Conservation (phyloP, 805 yeast genomes). For the Kluyveromyces wickerhamii region DNA sequence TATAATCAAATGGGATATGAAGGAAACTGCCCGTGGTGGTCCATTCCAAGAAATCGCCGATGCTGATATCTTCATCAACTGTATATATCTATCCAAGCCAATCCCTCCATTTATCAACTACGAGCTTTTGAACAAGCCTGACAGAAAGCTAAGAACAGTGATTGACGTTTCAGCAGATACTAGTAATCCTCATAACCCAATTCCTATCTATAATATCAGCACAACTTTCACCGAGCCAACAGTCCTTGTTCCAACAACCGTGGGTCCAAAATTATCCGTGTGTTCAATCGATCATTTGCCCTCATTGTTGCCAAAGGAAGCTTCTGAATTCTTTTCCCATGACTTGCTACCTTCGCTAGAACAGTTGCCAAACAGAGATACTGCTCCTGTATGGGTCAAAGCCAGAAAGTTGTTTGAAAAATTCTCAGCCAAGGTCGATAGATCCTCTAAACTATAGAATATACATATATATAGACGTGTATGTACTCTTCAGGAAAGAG, state of each 20-base stretch:
- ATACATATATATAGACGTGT: constrained; percentile 1
- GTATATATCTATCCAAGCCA: constrained; percentile 89
- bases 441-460: constrained; percentile 36
- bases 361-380: constrained; percentile 71
- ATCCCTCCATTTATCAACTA: constrained; percentile 83
- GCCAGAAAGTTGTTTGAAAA: constrained; percentile 79
- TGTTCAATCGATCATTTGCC: constrained; percentile 96
- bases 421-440: constrained; percentile 67
- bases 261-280: constrained; percentile 83
- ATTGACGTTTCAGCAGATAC: constrained; percentile 99
- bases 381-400: constrained; percentile 85
- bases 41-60: constrained; percentile 88
- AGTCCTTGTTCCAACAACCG: constrained; percentile 67
- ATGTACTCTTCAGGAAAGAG: background rate
- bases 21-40: constrained; percentile 94
- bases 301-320: constrained; percentile 90
- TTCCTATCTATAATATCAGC: constrained; percentile 86
- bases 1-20: constrained; percentile 91
- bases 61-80: constrained; percentile 87
- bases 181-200: constrained; percentile 96
- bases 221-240: constrained; percentile 91
- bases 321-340: constrained; percentile 82
- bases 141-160: constrained; percentile 79
- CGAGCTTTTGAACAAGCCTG: constrained; percentile 53
- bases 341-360: constrained; percentile 87